Percentiles rank a stretch among this genome's conserved stretches.
Evolutionary conservation across 441 rosid species (phyloP).

Genomic region (Eutrema salsugineum): DNA sequence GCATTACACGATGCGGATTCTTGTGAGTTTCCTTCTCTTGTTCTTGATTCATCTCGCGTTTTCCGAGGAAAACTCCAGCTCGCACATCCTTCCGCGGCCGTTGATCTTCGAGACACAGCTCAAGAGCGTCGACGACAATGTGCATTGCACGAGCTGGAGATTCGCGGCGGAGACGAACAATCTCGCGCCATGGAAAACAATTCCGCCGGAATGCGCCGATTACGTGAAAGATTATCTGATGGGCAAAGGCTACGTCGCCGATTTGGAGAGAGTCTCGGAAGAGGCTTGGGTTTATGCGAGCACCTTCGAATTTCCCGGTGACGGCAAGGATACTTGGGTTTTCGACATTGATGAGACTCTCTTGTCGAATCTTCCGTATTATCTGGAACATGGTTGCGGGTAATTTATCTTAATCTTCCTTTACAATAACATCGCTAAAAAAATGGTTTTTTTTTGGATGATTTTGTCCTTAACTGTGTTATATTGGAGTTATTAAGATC

Average conservation of each 20-base stretch:
- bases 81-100: constrained; percentile 5
- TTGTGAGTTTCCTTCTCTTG: not conserved
- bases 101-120: constrained; percentile 10
- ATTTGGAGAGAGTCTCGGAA: constrained; percentile 52
- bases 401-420: constrained; percentile 9
- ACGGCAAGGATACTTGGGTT: constrained; percentile 77
- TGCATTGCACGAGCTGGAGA: constrained; percentile 78
- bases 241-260: constrained; percentile 57
- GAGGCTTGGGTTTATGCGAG: constrained; percentile 62
- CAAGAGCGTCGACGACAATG: constrained; percentile 6
- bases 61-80: not conserved
- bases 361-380: constrained; percentile 83
- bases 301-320: constrained; percentile 36
- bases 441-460: not conserved
- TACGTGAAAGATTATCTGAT: constrained; percentile 59
- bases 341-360: constrained; percentile 88
- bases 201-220: constrained; percentile 65
- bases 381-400: constrained; percentile 68
- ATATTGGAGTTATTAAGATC: not conserved
- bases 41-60: not conserved
- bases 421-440: not conserved
- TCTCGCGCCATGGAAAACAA: constrained; percentile 68
- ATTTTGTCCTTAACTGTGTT: not conserved
- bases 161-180: constrained; percentile 78
- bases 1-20: constrained; percentile 2